These are phyloP conservation scores for Fusarium udum DNA, from an alignment of 2,329 filamentous ascomycete genomes.

Conservation along the genomic window DNA sequence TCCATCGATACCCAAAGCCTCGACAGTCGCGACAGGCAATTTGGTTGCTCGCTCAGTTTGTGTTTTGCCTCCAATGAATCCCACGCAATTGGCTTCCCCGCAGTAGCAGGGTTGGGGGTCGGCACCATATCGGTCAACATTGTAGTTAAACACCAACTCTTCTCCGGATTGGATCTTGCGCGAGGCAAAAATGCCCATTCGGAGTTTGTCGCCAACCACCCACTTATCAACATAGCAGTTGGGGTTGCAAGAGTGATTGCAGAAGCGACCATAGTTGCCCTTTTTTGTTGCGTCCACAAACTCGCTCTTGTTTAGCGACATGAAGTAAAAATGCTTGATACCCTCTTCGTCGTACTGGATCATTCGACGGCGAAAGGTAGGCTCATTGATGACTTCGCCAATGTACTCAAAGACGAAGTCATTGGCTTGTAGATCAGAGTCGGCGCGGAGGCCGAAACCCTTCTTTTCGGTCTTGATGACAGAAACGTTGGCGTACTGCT, in stretches of 20 bases:
- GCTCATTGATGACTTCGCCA: slow-evolving; percentile 96
- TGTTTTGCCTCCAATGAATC: slow-evolving; percentile 96
- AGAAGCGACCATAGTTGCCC: slow-evolving; percentile 95
- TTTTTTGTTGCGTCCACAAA: slow-evolving; percentile 98
- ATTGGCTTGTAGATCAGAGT: slow-evolving; percentile 78
- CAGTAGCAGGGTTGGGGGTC: slow-evolving; percentile 98
- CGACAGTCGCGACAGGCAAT: slow-evolving; percentile 86
- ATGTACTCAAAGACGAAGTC: slow-evolving; percentile 99
- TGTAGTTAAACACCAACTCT: slow-evolving; percentile 99
- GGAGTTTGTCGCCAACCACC: slow-evolving; percentile 96
- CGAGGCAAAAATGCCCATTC: slow-evolving; percentile 98
- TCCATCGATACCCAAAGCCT: slow-evolving; percentile 95
- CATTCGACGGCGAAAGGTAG: slow-evolving; percentile 88
- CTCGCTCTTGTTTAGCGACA: slow-evolving; percentile 95
- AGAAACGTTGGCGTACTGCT: slow-evolving; percentile 87
- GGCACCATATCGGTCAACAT: slow-evolving; percentile 96
- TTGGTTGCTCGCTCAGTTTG: slow-evolving; percentile 97
- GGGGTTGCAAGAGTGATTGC: slow-evolving; percentile 98
- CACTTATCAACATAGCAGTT: slow-evolving; percentile 99
- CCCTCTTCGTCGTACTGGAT: slow-evolving; percentile 93
- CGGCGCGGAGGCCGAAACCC: slow-evolving; percentile 88
- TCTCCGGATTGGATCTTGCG: slow-evolving; percentile 87
- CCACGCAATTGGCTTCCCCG: slow-evolving; percentile 91
- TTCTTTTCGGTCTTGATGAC: slow-evolving; percentile 99
- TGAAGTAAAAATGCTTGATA: slow-evolving; percentile 99